Base-by-base conservation (phyloP, 176 grass and related monocot species). In the Musa troglodytarum region DNA sequence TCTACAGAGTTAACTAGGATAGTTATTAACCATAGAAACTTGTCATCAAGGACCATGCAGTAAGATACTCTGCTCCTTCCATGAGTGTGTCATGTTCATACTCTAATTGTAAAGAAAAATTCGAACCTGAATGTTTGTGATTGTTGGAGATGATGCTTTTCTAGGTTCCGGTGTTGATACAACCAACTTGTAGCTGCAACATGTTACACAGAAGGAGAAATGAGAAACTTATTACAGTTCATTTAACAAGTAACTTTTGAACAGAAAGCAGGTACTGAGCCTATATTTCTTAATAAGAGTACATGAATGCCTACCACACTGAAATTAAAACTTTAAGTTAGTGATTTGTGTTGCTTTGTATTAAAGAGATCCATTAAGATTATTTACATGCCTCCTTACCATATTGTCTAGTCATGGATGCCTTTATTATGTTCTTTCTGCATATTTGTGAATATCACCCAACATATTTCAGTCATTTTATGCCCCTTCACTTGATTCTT, bases 91-190 rank as follows among this genome's bases (percentile, higher is more conserved):
- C 4, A 43, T 43, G 34, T 6, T 13, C 17, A 65, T 75, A 69
- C 11, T 58, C 65, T 50, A 71, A 74, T 68, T 49, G 13, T 6
- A 81, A 61, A 12, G 53, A 72, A 51, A 24, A 73, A 53, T 19
- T 11, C 12, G 7, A 68, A 99, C 95, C 95, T 99, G 95, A 72
- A 99, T 94, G 82, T 99, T 99, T 72, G 88, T 86, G 78, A 99
- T 99, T 54, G 95, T 92, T 53, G 91, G 91, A 78, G 95, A 88
- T 71, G 91, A 68, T 51, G 94, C 63, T 75, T 92, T 99, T 80
- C 75, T 94, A 86, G 95, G 90, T 83, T 94, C 95, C 0, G 86
- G 68, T 3, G 85, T 84, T 59, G 95, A 81, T 72, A 94, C 86
- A 0, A 99, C 85, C 70, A 99, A 78, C 77, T 94, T 99, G 86